Percentiles rank a stretch among this genome's conserved stretches.
phyloP scores from a whole-genome alignment of 1,139 yeast species.

The Suhomyces taliae region DNA sequence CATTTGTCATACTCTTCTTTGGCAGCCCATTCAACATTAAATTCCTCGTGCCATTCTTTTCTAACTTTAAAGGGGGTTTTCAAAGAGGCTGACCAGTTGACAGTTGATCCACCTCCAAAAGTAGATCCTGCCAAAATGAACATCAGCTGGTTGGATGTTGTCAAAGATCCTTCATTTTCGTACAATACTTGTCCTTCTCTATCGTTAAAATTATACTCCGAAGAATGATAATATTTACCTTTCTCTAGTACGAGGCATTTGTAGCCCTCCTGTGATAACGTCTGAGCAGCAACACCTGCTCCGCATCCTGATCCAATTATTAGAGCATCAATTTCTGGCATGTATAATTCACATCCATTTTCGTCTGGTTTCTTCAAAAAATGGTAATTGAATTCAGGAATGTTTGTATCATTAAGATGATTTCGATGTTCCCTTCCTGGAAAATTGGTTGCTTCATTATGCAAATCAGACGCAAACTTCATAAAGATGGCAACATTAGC shows the following conservation, averaged over 20 bases:
- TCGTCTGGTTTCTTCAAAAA: slow-evolving; percentile 34
- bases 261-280: slow-evolving; percentile 46
- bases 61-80: slow-evolving; percentile 55
- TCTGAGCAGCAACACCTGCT: slow-evolving; percentile 57
- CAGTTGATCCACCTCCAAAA: slow-evolving; percentile 62
- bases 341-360: slow-evolving; percentile 32
- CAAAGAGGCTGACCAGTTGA: slow-evolving; percentile 63
- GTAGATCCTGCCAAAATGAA: slow-evolving; percentile 54
- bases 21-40: slow-evolving; percentile 52
- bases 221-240: slow-evolving; percentile 45
- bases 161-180: slow-evolving; percentile 41
- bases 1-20: slow-evolving; percentile 45
- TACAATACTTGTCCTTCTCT: slow-evolving; percentile 39
- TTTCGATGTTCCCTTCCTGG: slow-evolving; percentile 35
- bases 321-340: slow-evolving; percentile 46
- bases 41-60: slow-evolving; percentile 53
- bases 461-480: slow-evolving; percentile 33
- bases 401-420: slow-evolving; percentile 26
- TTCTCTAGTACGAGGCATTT: slow-evolving; percentile 53
- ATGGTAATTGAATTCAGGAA: slow-evolving; percentile 29
- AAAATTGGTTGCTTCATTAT: slow-evolving; percentile 33
- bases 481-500: slow-evolving; percentile 27
- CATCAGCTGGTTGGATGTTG: slow-evolving; percentile 38
- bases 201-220: slow-evolving; percentile 42
- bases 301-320: slow-evolving; percentile 61